These are phyloP conservation scores for Firmiana major DNA, from an alignment of 345 rosid genomes.

Conservation along the genomic window DNA sequence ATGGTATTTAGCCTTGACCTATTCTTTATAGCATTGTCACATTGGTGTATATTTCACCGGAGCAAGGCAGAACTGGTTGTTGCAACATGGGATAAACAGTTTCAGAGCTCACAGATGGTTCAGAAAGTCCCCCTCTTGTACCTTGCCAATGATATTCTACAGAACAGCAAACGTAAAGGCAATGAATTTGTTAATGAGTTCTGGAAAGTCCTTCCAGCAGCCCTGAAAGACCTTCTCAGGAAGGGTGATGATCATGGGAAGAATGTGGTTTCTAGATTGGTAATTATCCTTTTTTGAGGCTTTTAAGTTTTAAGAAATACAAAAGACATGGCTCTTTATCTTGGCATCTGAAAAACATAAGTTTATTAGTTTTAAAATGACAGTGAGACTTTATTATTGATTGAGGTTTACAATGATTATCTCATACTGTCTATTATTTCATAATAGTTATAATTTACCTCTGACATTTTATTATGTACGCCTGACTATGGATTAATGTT, in stretches of 20 bases:
- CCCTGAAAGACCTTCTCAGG: conserved; percentile 66
- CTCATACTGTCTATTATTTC: not conserved
- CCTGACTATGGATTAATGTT: not conserved
- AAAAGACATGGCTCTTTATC: not conserved
- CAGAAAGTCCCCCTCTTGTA: conserved; percentile 91
- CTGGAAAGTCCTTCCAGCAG: conserved; percentile 90
- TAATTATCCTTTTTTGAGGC: conserved; percentile 14
- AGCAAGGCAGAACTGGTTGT: conserved; percentile 81
- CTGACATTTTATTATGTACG: not conserved
- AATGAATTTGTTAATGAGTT: conserved; percentile 87
- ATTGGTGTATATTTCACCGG: conserved; percentile 93
- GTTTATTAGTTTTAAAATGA: not conserved
- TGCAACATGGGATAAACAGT: conserved; percentile 91
- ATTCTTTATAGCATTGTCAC: conserved; percentile 63
- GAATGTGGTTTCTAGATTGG: conserved; percentile 75
- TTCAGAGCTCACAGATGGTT: conserved; percentile 60
- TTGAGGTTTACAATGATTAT: not conserved
- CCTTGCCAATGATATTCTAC: conserved; percentile 90
- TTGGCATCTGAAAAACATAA: not conserved
- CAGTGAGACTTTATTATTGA: not conserved
- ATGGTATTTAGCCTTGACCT: conserved; percentile 32
- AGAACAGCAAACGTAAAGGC: conserved; percentile 93
- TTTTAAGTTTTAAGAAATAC: not conserved
- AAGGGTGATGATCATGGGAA: conserved; percentile 83
- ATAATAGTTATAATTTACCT: not conserved